Evolutionary conservation across 2,329 filamentous ascomycete species (phyloP).

Genomic region (Aspergillus fumigatus): DNA sequence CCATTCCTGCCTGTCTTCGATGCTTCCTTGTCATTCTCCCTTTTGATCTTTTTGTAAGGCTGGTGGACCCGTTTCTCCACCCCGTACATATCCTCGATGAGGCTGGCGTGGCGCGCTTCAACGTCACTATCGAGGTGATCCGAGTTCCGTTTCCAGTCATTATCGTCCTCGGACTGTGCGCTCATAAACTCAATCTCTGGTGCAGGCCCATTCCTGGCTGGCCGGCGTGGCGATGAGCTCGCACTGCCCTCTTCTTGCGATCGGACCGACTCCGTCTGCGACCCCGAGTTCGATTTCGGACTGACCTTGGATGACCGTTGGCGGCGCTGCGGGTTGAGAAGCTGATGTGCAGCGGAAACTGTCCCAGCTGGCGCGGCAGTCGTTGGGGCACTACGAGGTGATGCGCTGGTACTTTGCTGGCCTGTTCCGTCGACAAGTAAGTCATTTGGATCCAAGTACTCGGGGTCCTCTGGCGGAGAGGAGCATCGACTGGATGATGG

Average conservation of each 20-base stretch:
- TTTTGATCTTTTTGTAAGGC: conserved; percentile 64
- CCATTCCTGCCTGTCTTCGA: conserved; percentile 41
- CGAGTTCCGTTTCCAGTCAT: conserved; percentile 27
- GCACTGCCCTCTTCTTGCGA: conserved; percentile 9
- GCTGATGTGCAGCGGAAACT: conserved; percentile 17
- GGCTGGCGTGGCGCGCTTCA: conserved; percentile 18
- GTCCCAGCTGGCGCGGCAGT: conserved; percentile 24
- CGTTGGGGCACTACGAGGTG: conserved; percentile 9
- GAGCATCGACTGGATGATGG: conserved; percentile 9
- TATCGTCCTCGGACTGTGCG: conserved; percentile 21
- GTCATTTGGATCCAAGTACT: conserved; percentile 13
- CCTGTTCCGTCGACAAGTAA: conserved; percentile 21
- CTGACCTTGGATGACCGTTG: conserved; percentile 6
- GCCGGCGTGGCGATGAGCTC: conserved; percentile 9
- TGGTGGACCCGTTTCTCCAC: conserved; percentile 61
- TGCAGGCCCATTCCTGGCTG: conserved; percentile 9
- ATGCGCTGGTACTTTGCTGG: conserved; percentile 15
- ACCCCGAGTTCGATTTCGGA: conserved; percentile 14
- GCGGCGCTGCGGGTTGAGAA: conserved; percentile 16
- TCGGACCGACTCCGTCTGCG: conserved; percentile 8
- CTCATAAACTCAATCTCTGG: conserved; percentile 29
- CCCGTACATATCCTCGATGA: conserved; percentile 73
- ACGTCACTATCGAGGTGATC: conserved; percentile 29
- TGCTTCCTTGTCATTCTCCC: conserved; percentile 43
- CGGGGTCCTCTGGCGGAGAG: conserved; percentile 13